Conservation (phyloP, 768 basidiomycete genomes). For the Trichaptum fuscoviolaceum region DNA sequence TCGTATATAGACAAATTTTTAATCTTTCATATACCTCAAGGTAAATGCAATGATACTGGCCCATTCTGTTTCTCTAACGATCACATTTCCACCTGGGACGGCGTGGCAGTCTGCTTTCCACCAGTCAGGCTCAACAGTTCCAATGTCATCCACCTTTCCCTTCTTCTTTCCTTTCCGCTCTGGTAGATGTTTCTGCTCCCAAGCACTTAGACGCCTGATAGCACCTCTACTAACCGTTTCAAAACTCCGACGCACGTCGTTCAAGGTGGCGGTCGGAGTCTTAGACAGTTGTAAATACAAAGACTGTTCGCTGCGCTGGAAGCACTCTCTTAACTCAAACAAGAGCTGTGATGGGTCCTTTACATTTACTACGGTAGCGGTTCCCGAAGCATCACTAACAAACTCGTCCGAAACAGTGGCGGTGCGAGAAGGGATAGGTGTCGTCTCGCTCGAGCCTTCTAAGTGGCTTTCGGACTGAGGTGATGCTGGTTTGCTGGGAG, state of each 20-base stretch:
- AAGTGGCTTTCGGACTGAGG: slow-evolving; percentile 4
- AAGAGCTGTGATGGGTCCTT: slow-evolving; percentile 37
- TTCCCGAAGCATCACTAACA: neutral
- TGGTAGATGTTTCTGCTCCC: slow-evolving; percentile 61
- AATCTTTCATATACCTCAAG: slow-evolving; percentile 47
- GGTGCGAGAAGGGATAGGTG: slow-evolving; percentile 13
- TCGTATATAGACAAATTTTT: neutral
- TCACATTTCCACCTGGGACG: slow-evolving; percentile 59
- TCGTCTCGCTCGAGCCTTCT: slow-evolving; percentile 3
- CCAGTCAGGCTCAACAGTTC: slow-evolving; percentile 55
- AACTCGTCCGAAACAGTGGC: slow-evolving; percentile 3
- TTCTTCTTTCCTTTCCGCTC: slow-evolving; percentile 18
- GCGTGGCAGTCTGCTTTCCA: slow-evolving; percentile 57
- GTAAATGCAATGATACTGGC: slow-evolving; percentile 77
- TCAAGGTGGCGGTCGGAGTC: slow-evolving; percentile 43
- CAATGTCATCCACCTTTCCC: slow-evolving; percentile 15
- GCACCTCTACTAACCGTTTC: slow-evolving; percentile 46
- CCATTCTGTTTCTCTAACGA: slow-evolving; percentile 69
- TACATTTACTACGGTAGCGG: slow-evolving; percentile 19
- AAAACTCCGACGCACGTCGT: slow-evolving; percentile 60
- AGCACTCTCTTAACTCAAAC: slow-evolving; percentile 45
- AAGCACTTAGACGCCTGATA: slow-evolving; percentile 48
- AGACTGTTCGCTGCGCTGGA: slow-evolving; percentile 54
- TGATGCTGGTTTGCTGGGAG: slow-evolving; percentile 18
- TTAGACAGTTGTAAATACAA: slow-evolving; percentile 50